These are phyloP conservation scores for Rosa rugosa DNA, from an alignment of 306 rosid species.

Conservation along the genomic window DNA sequence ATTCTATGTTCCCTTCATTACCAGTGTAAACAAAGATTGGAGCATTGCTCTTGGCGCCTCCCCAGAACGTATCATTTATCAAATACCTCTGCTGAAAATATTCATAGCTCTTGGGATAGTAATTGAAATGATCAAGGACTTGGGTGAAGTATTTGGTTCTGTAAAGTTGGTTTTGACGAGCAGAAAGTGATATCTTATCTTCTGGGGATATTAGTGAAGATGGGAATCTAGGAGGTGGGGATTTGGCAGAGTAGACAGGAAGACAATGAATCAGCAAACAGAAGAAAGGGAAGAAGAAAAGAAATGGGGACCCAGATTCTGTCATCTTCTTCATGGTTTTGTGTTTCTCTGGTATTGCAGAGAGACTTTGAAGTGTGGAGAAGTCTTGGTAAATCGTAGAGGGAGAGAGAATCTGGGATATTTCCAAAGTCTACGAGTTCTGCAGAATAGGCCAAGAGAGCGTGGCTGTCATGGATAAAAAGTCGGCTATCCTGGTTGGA, in stretches of 20 bases:
- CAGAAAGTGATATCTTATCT: constrained; percentile 31
- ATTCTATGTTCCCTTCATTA: constrained; percentile 81
- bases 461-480: not conserved
- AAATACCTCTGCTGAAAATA: constrained; percentile 79
- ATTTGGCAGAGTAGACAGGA: constrained; percentile 24
- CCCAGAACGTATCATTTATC: constrained; percentile 75
- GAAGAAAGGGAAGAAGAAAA: constrained; percentile 23
- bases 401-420: not conserved
- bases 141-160: constrained; percentile 69
- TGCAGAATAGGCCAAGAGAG: not conserved
- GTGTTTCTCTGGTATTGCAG: not conserved
- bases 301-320: constrained; percentile 1
- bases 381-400: not conserved
- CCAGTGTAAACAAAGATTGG: constrained; percentile 95
- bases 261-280: constrained; percentile 7
- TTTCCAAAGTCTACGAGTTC: not conserved
- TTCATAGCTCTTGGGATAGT: constrained; percentile 58
- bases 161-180: constrained; percentile 37
- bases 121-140: constrained; percentile 84
- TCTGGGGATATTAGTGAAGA: constrained; percentile 38
- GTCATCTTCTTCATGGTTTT: constrained; percentile 6
- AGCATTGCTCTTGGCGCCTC: constrained; percentile 62
- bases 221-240: constrained; percentile 44
- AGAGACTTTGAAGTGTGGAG: constrained; percentile 5
- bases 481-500: not conserved